phyloP scores from a whole-genome alignment of 2,329 filamentous ascomycete genomes.

The Colletotrichum godetiae region DNA sequence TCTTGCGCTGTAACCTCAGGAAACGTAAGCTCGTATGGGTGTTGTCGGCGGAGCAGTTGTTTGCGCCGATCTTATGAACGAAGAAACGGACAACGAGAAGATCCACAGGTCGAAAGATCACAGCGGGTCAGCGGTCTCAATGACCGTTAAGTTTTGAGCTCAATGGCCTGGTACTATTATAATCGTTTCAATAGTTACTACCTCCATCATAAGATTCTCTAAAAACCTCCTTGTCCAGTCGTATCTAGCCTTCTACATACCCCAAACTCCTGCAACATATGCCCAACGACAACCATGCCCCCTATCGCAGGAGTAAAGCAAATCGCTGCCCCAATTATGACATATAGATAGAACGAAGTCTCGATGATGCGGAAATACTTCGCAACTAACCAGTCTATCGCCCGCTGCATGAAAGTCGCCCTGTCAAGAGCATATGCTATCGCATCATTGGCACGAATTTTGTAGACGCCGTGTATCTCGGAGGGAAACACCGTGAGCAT shows the following conservation, averaged over 20 bases:
- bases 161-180: background rate
- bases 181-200: background rate
- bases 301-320: slow-evolving; percentile 27
- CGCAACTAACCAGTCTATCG: slow-evolving; percentile 31
- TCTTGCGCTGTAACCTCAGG: too few relatives aligned
- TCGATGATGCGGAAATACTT: slow-evolving; percentile 30
- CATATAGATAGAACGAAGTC: slow-evolving; percentile 20
- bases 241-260: slow-evolving; percentile 26
- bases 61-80: too few relatives aligned
- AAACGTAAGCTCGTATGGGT: too few relatives aligned
- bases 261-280: slow-evolving; percentile 26
- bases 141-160: background rate
- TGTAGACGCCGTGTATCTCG: slow-evolving; percentile 25
- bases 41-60: too few relatives aligned
- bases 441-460: slow-evolving; percentile 25
- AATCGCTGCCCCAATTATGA: slow-evolving; percentile 12
- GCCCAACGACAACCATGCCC: slow-evolving; percentile 24
- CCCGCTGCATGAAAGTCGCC: slow-evolving; percentile 20
- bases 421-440: slow-evolving; percentile 31
- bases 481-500: slow-evolving; percentile 18
- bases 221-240: background rate
- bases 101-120: background rate
- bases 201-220: rapidly evolving
- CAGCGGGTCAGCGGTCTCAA: background rate
- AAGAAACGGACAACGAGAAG: too few relatives aligned